These are phyloP conservation scores for Protostelium mycophagum DNA, from an alignment of 78 protist species.

Conservation along the genomic window DNA sequence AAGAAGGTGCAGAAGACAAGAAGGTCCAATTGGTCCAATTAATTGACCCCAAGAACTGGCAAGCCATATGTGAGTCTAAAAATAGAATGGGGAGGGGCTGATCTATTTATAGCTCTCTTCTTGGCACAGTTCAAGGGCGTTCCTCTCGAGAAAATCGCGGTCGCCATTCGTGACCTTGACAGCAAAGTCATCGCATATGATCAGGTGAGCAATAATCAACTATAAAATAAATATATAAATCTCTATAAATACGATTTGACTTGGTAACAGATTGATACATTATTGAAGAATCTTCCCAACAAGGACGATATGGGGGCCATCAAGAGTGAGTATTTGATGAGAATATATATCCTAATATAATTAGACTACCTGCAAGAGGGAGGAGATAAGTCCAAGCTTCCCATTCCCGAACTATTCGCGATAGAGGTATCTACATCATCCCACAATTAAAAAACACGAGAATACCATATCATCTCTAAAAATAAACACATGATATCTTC, in stretches of 20 bases:
- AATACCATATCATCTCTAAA: no score
- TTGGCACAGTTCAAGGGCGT: neutral
- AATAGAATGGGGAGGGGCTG: neutral
- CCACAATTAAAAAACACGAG: no score
- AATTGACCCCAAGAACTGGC: constrained; percentile 39
- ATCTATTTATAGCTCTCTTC: neutral
- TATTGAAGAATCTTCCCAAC: neutral
- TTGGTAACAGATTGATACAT: neutral
- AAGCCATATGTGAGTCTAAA: neutral
- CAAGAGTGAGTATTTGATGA: neutral
- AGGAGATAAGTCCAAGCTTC: neutral
- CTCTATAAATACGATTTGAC: neutral
- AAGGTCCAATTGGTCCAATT: constrained; percentile 38
- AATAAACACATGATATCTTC: neutral
- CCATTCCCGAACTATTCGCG: neutral
- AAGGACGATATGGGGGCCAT: neutral
- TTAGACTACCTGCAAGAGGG: neutral
- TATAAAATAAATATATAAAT: no score
- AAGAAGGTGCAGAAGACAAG: constrained; percentile 38
- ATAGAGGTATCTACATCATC: no score
- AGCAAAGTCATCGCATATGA: neutral
- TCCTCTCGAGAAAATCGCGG: neutral
- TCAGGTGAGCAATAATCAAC: neutral
- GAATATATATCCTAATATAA: neutral
- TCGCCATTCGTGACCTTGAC: neutral